Conservation (phyloP, 805 yeast genomes). For the Cyberlindnera bimundalis region DNA sequence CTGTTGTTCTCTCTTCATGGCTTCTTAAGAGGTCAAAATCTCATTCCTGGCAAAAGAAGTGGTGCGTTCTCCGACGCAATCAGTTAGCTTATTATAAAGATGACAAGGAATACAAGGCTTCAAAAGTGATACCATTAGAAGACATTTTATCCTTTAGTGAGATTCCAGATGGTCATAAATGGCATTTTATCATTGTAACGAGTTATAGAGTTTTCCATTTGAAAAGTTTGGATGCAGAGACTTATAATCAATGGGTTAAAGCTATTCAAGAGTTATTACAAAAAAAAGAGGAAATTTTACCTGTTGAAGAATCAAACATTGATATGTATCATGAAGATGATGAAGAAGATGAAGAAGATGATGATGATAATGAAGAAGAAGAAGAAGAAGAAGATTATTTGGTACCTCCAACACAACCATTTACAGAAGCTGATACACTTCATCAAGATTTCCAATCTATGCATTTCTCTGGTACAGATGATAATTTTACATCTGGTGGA, state of each 20-base stretch:
- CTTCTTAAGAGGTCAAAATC: slow-evolving; percentile 32
- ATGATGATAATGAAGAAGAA: slow-evolving; percentile 4
- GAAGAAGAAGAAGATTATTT: not conserved
- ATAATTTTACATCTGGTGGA: slow-evolving; percentile 25
- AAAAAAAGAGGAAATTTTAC: not conserved
- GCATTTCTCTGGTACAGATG: slow-evolving; percentile 25
- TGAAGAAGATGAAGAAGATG: slow-evolving; percentile 1
- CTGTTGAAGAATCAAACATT: too few relatives aligned
- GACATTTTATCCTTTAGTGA: slow-evolving; percentile 19
- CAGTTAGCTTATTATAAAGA: slow-evolving; percentile 40
- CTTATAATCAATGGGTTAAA: slow-evolving; percentile 22
- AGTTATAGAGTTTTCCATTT: slow-evolving; percentile 22
- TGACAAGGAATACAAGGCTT: slow-evolving; percentile 36
- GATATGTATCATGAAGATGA: too few relatives aligned
- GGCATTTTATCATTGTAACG: slow-evolving; percentile 25
- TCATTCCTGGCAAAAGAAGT: slow-evolving; percentile 37
- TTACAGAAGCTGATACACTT: not conserved
- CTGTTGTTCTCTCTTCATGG: slow-evolving; percentile 23
- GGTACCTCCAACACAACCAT: not conserved
- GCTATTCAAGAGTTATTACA: slow-evolving; percentile 17
- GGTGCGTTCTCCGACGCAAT: slow-evolving; percentile 38
- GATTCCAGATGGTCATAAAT: slow-evolving; percentile 21
- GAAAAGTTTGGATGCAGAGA: slow-evolving; percentile 20
- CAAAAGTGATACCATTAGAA: slow-evolving; percentile 29
- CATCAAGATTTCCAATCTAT: slow-evolving; percentile 11